phyloP scores from a whole-genome alignment of 495 filamentous ascomycete species.

The Xylaria scruposa region DNA sequence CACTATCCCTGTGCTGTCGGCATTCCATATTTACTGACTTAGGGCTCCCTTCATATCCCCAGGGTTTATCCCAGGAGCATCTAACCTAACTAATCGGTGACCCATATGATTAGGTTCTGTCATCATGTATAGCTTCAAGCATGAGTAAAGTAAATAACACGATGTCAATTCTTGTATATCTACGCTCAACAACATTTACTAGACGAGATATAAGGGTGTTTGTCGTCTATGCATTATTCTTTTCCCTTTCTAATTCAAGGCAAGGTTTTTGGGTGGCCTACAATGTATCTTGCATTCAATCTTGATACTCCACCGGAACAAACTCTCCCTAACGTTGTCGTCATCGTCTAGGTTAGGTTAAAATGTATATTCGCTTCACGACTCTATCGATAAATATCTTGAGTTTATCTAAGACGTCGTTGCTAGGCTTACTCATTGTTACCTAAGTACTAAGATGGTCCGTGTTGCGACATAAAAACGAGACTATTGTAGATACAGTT shows the following conservation, averaged over 20 bases:
- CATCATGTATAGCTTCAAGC: not conserved
- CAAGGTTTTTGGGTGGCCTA: not conserved
- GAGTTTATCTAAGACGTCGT: not conserved
- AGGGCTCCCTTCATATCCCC: not conserved
- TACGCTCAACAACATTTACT: not conserved
- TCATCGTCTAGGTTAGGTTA: not conserved
- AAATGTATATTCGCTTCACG: not conserved
- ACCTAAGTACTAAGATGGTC: not conserved
- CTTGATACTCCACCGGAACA: not conserved
- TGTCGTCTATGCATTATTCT: no score
- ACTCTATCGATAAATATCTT: not conserved
- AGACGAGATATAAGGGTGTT: not conserved
- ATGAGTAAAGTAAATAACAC: not conserved
- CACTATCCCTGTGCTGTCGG: not conserved
- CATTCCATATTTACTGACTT: not conserved
- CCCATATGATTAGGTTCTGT: not conserved
- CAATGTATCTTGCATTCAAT: not conserved
- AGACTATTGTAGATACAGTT: not conserved
- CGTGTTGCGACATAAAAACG: not conserved
- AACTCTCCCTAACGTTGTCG: not conserved
- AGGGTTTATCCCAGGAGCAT: slow-evolving; percentile 1
- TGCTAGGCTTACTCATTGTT: not conserved
- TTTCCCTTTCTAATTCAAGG: no score
- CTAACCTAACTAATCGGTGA: not conserved
- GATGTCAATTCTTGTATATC: not conserved